Evolutionary conservation across 73 alveolate genomes (phyloP).

Genomic region (Blepharisma japonicum): DNA sequence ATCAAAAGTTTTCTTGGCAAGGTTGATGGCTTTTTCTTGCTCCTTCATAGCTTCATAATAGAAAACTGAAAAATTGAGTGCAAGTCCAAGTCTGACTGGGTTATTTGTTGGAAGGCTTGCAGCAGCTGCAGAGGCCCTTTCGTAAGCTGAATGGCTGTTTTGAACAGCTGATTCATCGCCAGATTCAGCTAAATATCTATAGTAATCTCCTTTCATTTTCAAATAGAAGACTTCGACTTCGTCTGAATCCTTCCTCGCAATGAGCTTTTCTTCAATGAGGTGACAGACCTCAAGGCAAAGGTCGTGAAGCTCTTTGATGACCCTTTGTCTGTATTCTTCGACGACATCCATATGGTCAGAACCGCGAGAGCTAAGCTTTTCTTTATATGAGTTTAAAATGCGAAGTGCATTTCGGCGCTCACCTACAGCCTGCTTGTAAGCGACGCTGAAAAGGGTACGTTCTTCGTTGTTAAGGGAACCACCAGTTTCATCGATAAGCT

Average conservation of each 20-base stretch:
- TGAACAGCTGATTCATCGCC: constrained; percentile 62
- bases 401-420: constrained; percentile 58
- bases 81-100: constrained; percentile 71
- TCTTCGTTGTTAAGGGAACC: constrained; percentile 66
- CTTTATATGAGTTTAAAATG: constrained; percentile 71
- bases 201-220: constrained; percentile 80
- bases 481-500: constrained; percentile 54
- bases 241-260: constrained; percentile 49
- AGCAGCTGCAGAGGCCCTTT: constrained; percentile 57
- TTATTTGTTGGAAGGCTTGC: constrained; percentile 53
- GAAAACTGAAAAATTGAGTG: constrained; percentile 69
- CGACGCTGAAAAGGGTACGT: constrained; percentile 68
- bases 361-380: constrained; percentile 54
- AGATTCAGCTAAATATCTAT: constrained; percentile 75
- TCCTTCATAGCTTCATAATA: constrained; percentile 68
- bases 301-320: constrained; percentile 61
- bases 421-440: constrained; percentile 61
- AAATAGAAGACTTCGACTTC: constrained; percentile 72
- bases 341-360: constrained; percentile 33
- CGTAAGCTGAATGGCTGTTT: constrained; percentile 56
- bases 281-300: constrained; percentile 59
- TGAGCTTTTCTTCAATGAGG: constrained; percentile 49
- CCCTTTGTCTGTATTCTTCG: constrained; percentile 55
- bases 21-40: constrained; percentile 58
- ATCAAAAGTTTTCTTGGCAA: constrained; percentile 61